Base-by-base conservation (phyloP, 2,329 filamentous ascomycete species). In the Alternaria infectoria region DNA sequence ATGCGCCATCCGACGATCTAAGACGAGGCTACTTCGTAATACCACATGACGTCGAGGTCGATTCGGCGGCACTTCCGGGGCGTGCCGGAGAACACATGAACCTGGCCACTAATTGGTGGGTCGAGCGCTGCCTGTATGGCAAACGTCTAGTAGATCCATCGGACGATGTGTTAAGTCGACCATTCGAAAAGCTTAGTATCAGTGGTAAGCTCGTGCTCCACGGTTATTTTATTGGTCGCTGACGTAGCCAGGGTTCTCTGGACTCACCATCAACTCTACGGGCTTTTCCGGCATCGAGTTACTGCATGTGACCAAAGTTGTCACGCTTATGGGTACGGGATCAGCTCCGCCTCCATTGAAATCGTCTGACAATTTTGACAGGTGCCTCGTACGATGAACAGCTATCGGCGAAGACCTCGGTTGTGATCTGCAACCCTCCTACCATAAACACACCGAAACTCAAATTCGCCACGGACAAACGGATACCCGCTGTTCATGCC, bases 31-130 rank as follows among this genome's bases (percentile, higher is more conserved):
- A 72, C 69, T 54, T 85, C 49, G 73, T 87, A 51, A 73, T 86
- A 17, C 85, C 86, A 60, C 80, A 83, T 68, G 77, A 83, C 59
- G 71, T 81, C 49, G 57, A 74, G 57, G 72, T 75, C 30, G 69
- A 79, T 51, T 66, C 82, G 9, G 74, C 77, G 30, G 62, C 70
- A 44, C 69, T 79, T 52, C 75, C 80, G 67, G 73, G 72, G 52
- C 65, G 69, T 21, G 79, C 82, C 66, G 82, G 70, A 55, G 57
- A 64, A 54, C 51, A 59, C 47, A 55, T 78, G 45, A 69, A 57
- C 56, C 57, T 84, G 58, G 89, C 97, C 30, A 98, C 93, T 11
- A 93, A 97, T 75, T 96, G 96, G 85, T 99, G 95, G 87, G 86
- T 99, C 56, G 96, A 99, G 81, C 88, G 89, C 51, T 98, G 95